Evolutionary conservation across 352 stramenopile genomes (phyloP).

Genomic region (Blastocystis sp.): DNA sequence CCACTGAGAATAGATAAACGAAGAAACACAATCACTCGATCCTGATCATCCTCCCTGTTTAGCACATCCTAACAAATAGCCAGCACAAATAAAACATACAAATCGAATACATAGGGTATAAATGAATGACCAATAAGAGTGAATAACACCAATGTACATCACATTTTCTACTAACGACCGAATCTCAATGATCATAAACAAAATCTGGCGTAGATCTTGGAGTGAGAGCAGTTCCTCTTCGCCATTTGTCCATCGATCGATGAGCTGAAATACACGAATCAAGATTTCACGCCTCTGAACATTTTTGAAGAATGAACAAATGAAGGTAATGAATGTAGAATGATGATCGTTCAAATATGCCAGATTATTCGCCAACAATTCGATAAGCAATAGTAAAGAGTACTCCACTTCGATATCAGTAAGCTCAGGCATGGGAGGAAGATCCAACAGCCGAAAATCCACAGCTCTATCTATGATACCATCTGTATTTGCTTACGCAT

Average conservation of each 20-base stretch:
- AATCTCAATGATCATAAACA: neutral
- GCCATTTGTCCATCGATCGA: neutral
- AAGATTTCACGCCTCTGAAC: neutral
- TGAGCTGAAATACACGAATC: neutral
- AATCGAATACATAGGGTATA: neutral
- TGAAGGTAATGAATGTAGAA: neutral
- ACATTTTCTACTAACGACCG: neutral
- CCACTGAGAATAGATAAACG: neutral
- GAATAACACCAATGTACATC: neutral
- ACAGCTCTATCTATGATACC: too few species aligned
- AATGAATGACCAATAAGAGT: neutral
- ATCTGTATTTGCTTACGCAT: too few species aligned
- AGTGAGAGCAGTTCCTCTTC: neutral
- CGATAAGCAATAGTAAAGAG: neutral
- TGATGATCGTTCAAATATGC: neutral
- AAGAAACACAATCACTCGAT: neutral
- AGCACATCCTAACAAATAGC: neutral
- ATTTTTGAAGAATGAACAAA: neutral
- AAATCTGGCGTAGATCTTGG: neutral
- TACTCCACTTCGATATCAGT: neutral
- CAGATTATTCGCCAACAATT: neutral
- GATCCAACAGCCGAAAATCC: neutral
- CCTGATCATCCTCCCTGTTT: neutral
- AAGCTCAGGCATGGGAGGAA: slow-evolving; percentile 5
- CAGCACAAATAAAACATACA: neutral